These are phyloP conservation scores for Trichosporon sp. DNA, from an alignment of 1,284 basidiomycete genomes.

Conservation along the genomic window DNA sequence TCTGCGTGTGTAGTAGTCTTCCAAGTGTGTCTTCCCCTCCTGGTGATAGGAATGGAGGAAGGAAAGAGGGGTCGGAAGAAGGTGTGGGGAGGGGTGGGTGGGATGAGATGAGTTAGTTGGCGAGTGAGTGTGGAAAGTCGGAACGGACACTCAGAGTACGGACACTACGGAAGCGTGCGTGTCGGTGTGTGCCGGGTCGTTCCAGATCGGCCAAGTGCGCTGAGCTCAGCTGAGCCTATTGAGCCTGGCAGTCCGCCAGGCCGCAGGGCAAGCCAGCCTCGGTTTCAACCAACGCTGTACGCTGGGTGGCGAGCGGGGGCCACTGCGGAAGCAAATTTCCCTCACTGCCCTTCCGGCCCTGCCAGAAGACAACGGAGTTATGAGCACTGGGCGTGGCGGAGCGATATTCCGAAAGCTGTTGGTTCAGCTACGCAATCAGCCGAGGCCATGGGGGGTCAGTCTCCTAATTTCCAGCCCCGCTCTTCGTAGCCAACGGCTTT, in stretches of 20 bases:
- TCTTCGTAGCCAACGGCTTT: slow-evolving; percentile 3
- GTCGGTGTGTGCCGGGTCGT: background rate
- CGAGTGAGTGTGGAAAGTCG: background rate
- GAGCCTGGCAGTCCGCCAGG: background rate
- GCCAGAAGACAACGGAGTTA: background rate
- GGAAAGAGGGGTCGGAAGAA: slow-evolving; percentile 10
- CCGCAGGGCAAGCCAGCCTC: background rate
- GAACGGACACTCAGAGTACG: no score
- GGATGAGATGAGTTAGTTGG: no score
- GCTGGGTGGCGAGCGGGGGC: background rate
- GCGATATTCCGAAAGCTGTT: background rate
- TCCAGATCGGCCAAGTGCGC: background rate
- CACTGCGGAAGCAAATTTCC: background rate
- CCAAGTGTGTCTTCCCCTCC: background rate
- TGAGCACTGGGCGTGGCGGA: background rate
- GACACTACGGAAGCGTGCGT: background rate
- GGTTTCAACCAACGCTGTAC: background rate
- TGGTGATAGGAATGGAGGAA: background rate
- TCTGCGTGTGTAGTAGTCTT: background rate
- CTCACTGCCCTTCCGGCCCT: no score
- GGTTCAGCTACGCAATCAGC: background rate
- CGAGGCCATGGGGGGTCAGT: background rate
- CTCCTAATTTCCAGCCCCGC: background rate
- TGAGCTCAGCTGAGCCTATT: background rate
- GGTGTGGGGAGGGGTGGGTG: background rate